Evolutionary conservation across 441 rosid species (phyloP), one percentile per base, ranked within the genome.

Genomic region (Eruca vesicaria): DNA sequence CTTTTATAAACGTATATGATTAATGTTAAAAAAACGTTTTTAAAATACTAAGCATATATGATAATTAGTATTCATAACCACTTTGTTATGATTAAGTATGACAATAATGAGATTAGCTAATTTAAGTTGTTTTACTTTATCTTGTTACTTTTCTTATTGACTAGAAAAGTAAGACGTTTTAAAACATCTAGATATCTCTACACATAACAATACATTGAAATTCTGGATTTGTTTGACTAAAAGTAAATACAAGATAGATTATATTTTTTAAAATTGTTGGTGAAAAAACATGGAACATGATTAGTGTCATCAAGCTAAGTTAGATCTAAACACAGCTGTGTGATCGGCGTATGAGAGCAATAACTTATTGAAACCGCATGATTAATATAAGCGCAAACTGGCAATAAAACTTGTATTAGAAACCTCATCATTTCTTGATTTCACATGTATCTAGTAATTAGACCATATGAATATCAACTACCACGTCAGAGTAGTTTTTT

Each of bases 281-380:
- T 1, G 32, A 56, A 7, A 20, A 70, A 19, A 5, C 15, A 19
- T 6, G 33, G 48, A 71, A 31, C 32, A 29, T 66, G 58, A 48
- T 29, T 28, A 29, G 31, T 45, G 32, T 12, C 4, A 29, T 50
- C 53, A 32, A 9, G 43, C 21, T 32, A 28, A 28, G 18, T 57
- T 26, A 57, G 61, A 26, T 57, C 33, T 50, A 23, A 57, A 57
- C 31, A 57, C 43, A 18, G 18, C 20, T 29, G 41, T 66, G 43
- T 66, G 59, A 66, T 66, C 52, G 68, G 68, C 20, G 61, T 57
- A 57, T 14, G 18, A 56, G 29, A 56, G 61, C 33, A 56, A 12
- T 56, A 56, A 23, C 29, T 56, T 56, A 6, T 2, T 2, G 16
- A 26, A 26, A 57, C 59, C 21, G 43, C 56, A 57, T 71, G 15